These are phyloP conservation scores for Backusella circina DNA, from an alignment of 192 early-diverging fungal genomes.

Conservation along the genomic window DNA sequence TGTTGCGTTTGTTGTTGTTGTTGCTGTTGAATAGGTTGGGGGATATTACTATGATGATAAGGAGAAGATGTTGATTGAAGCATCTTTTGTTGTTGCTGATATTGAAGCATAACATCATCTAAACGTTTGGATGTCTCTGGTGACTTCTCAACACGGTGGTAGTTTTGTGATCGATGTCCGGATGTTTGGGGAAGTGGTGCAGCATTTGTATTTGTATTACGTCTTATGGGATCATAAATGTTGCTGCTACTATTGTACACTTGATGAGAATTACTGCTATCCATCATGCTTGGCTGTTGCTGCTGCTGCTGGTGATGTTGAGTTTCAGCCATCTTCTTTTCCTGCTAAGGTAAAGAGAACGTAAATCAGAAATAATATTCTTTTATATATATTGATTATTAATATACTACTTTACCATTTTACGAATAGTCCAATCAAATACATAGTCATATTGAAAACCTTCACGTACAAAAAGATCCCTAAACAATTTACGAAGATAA, in stretches of 20 bases:
- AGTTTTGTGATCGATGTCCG: constrained; percentile 14
- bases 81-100: constrained; percentile 35
- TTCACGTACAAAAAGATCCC: constrained; percentile 80
- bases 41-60: not conserved
- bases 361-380: not conserved
- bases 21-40: not conserved
- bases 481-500: constrained; percentile 85
- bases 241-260: not conserved
- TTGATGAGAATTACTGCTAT: not conserved
- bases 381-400: not conserved
- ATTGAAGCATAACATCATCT: constrained; percentile 37
- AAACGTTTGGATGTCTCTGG: constrained; percentile 31
- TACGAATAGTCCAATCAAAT: constrained; percentile 87
- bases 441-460: constrained; percentile 86
- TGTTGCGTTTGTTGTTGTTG: constrained; percentile 19
- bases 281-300: not conserved
- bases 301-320: not conserved
- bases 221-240: constrained; percentile 3
- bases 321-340: constrained; percentile 19
- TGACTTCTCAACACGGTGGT: constrained; percentile 27
- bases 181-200: constrained; percentile 19
- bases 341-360: constrained; percentile 22
- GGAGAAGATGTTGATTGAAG: constrained; percentile 14
- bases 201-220: constrained; percentile 4
- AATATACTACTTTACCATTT: constrained; percentile 54